Conservation (phyloP, 257 asterid species). For the Scutellaria minor region DNA sequence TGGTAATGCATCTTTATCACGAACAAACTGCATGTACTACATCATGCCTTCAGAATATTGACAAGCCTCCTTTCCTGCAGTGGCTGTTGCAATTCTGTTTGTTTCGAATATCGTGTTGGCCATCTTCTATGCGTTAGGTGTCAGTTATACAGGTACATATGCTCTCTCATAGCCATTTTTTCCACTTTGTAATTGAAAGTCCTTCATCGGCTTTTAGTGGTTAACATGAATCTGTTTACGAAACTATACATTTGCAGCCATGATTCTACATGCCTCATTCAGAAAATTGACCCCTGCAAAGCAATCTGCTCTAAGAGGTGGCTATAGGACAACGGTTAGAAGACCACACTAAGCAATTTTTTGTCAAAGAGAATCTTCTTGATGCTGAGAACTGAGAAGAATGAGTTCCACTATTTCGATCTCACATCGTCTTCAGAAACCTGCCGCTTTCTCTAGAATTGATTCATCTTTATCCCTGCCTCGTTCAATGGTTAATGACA, state of each 20-base stretch:
- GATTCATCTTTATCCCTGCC: too few relatives aligned
- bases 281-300: conserved; percentile 78
- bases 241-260: conserved; percentile 53
- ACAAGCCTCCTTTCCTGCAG: conserved; percentile 56
- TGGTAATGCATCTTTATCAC: neutral
- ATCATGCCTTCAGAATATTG: conserved; percentile 27
- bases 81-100: conserved; percentile 62
- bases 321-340: conserved; percentile 41
- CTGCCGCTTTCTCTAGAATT: too few relatives aligned
- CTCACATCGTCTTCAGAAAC: neutral
- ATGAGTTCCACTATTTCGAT: neutral
- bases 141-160: conserved; percentile 75
- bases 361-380: neutral
- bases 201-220: neutral
- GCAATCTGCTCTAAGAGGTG: conserved; percentile 52
- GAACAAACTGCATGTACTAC: neutral
- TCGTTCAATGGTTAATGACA: too few relatives aligned
- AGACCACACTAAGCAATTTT: conserved; percentile 31
- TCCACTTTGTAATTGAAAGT: neutral
- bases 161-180: neutral
- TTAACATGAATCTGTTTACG: conserved; percentile 11
- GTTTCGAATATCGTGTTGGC: conserved; percentile 75
- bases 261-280: conserved; percentile 82
- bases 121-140: conserved; percentile 59
- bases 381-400: neutral